phyloP scores from a whole-genome alignment of 768 basidiomycete genomes.

The Collybia sordida region DNA sequence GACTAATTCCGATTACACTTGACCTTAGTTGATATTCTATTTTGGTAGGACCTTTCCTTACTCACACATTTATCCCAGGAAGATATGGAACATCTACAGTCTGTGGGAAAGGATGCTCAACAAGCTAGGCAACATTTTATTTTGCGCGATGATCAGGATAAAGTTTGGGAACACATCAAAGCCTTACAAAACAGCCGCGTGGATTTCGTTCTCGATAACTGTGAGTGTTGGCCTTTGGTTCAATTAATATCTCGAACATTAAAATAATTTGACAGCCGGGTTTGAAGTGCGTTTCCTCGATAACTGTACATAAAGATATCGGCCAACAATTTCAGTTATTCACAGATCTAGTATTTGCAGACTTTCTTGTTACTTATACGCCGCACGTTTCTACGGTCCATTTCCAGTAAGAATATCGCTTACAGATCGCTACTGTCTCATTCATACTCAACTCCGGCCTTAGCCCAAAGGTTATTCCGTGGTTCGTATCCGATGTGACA shows the following conservation, averaged over 20 bases:
- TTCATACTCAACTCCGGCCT: neutral
- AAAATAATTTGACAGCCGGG: slow-evolving; percentile 58
- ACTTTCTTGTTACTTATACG: slow-evolving; percentile 89
- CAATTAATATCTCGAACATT: neutral
- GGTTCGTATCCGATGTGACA: slow-evolving; percentile 96
- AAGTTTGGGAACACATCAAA: slow-evolving; percentile 72
- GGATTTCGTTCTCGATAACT: slow-evolving; percentile 92
- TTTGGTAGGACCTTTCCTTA: slow-evolving; percentile 82
- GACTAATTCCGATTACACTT: neutral
- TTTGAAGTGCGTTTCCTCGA: slow-evolving; percentile 64
- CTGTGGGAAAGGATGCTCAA: slow-evolving; percentile 80
- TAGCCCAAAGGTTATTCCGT: slow-evolving; percentile 92
- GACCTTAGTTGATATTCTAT: neutral
- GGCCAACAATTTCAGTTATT: slow-evolving; percentile 59
- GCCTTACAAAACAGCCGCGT: slow-evolving; percentile 54
- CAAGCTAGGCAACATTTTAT: slow-evolving; percentile 77
- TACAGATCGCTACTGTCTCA: neutral
- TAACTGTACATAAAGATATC: neutral
- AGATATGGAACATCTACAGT: slow-evolving; percentile 82
- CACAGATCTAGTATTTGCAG: slow-evolving; percentile 91
- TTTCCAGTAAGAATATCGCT: slow-evolving; percentile 70
- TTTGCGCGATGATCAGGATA: slow-evolving; percentile 77
- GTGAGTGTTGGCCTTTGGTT: slow-evolving; percentile 35
- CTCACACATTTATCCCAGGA: slow-evolving; percentile 81
- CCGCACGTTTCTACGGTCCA: slow-evolving; percentile 79